A percentile compares a stretch with the other conserved stretches of the same genome.
Evolutionary conservation across 768 basidiomycete genomes (phyloP).

Genomic region (Podaxis rugospora): DNA sequence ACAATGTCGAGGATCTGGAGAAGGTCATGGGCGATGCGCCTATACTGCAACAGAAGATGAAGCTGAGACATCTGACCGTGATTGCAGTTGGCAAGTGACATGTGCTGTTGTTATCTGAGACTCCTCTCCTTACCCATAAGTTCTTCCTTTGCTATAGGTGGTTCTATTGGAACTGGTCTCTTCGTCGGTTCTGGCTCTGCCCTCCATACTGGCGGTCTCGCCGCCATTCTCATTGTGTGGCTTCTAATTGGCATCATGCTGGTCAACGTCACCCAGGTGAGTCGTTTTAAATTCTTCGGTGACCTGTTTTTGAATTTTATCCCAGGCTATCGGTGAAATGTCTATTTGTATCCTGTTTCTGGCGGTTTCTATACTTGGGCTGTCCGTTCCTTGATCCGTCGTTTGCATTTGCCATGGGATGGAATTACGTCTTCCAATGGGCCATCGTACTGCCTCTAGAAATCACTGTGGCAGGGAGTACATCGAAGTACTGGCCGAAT

Average conservation of each 20-base stretch:
- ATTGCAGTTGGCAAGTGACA: constrained; percentile 42
- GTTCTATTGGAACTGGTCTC: constrained; percentile 45
- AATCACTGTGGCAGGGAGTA: constrained; percentile 40
- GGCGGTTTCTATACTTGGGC: constrained; percentile 46
- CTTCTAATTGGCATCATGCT: constrained; percentile 43
- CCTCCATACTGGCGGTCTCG: constrained; percentile 35
- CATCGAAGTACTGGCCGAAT: constrained; percentile 40
- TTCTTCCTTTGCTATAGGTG: constrained; percentile 23
- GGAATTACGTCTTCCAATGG: constrained; percentile 48
- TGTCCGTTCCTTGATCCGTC: constrained; percentile 40
- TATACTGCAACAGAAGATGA: constrained; percentile 46
- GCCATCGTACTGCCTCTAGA: constrained; percentile 39
- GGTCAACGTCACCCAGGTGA: constrained; percentile 43
- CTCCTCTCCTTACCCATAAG: background rate
- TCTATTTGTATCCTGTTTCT: constrained; percentile 44
- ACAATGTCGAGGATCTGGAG: constrained; percentile 31
- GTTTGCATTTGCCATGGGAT: constrained; percentile 46
- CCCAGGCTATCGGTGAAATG: constrained; percentile 45
- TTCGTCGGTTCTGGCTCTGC: constrained; percentile 43
- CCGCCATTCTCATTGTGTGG: constrained; percentile 40
- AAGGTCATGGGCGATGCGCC: constrained; percentile 34
- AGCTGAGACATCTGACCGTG: constrained; percentile 42
- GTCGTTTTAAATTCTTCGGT: background rate
- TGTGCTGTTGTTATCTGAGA: background rate
- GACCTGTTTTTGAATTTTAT: background rate